Percentiles rank a stretch among this genome's conserved stretches.
These are phyloP conservation scores for Vitis hybrid DNA, from an alignment of 177 flowering plant genomes.

Conservation along the genomic window DNA sequence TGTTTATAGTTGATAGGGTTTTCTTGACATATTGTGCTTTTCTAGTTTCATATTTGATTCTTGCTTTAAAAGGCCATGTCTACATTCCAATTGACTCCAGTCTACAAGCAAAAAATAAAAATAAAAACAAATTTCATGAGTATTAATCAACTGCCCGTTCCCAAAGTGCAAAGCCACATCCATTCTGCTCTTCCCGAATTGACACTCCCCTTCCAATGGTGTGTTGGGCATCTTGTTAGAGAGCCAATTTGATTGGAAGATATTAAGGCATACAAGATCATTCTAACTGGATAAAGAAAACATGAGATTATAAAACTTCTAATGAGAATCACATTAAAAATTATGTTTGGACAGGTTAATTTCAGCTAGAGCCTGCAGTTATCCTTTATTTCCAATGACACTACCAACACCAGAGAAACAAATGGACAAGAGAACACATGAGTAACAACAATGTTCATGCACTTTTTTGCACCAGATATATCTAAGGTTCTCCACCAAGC, in stretches of 20 bases:
- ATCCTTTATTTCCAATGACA: not conserved
- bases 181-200: too few relatives aligned
- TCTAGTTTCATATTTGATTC: too few relatives aligned
- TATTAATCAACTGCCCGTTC: too few relatives aligned
- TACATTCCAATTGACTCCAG: too few relatives aligned
- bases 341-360: not conserved
- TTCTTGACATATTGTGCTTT: too few relatives aligned
- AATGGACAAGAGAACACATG: slow-evolving; percentile 3
- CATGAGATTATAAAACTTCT: not conserved
- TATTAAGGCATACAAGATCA: not conserved
- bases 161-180: too few relatives aligned
- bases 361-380: not conserved
- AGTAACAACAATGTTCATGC: slow-evolving; percentile 1
- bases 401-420: not conserved
- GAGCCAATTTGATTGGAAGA: not conserved
- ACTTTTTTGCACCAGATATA: not conserved
- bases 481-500: slow-evolving; percentile 90
- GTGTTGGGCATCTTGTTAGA: too few relatives aligned
- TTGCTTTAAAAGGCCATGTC: too few relatives aligned
- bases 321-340: not conserved
- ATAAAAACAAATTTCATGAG: too few relatives aligned
- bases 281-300: not conserved
- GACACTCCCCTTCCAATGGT: too few relatives aligned
- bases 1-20: too few relatives aligned
- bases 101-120: too few relatives aligned